These are phyloP conservation scores for Venturia pyrina DNA, from an alignment of 2,329 filamentous ascomycete species.

Conservation along the genomic window DNA sequence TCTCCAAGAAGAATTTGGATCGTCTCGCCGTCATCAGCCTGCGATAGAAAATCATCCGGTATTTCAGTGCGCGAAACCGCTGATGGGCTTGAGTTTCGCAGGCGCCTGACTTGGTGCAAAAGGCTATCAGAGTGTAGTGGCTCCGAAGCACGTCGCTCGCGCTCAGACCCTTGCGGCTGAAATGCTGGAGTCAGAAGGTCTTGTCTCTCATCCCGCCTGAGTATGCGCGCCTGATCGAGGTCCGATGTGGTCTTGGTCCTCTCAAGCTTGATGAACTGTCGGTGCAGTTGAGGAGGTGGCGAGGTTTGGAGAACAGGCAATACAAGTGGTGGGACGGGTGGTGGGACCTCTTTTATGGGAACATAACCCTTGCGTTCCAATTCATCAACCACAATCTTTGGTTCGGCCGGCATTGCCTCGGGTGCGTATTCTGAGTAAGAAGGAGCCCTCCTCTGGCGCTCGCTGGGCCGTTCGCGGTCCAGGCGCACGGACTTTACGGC, in stretches of 20 bases:
- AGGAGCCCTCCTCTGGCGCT: neutral
- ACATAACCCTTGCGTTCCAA: neutral
- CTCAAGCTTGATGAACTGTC: neutral
- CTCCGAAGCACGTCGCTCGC: neutral
- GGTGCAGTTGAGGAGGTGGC: neutral
- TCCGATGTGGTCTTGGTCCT: neutral
- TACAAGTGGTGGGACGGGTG: neutral
- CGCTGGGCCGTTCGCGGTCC: neutral
- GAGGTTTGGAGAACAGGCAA: neutral
- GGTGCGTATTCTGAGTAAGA: neutral
- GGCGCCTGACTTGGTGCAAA: slow-evolving; percentile 38
- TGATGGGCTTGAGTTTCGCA: slow-evolving; percentile 35
- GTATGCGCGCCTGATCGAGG: slow-evolving; percentile 12
- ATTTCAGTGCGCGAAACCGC: slow-evolving; percentile 21
- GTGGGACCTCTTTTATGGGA: neutral
- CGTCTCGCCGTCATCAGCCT: slow-evolving; percentile 41
- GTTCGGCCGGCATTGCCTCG: neutral
- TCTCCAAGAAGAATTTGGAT: slow-evolving; percentile 46
- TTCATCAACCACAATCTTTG: slow-evolving; percentile 1
- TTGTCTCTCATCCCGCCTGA: neutral
- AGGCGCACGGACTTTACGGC: neutral
- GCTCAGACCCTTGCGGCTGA: neutral
- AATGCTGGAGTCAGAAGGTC: neutral
- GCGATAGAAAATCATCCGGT: slow-evolving; percentile 27
- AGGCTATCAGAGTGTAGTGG: slow-evolving; percentile 18